These are phyloP conservation scores for Calycina herbarum DNA, from an alignment of 2,329 filamentous ascomycete genomes.

Conservation along the genomic window DNA sequence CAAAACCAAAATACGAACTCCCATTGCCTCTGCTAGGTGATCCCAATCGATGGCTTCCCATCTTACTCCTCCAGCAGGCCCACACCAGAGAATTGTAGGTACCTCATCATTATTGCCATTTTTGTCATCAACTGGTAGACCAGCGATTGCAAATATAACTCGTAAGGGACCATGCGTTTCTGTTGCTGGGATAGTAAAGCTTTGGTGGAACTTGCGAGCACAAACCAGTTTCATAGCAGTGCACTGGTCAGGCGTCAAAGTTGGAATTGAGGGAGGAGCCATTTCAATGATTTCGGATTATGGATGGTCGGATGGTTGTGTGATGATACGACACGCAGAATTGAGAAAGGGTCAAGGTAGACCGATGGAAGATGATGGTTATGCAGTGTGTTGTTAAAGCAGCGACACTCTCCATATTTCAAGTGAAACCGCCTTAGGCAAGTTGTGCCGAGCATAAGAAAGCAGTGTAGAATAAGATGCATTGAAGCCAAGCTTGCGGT, in stretches of 20 bases:
- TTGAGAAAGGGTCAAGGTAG: too few relatives aligned
- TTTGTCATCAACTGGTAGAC: slow-evolving; percentile 25
- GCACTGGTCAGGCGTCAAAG: slow-evolving; percentile 17
- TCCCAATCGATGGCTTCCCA: slow-evolving; percentile 36
- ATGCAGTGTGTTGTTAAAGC: too few relatives aligned
- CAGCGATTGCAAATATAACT: slow-evolving; percentile 32
- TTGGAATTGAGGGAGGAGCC: too few relatives aligned
- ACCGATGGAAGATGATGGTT: too few relatives aligned
- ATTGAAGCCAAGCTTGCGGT: too few relatives aligned
- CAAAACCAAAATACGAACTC: slow-evolving; percentile 41
- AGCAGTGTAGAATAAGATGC: too few relatives aligned
- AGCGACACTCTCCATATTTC: too few relatives aligned
- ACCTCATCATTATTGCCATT: slow-evolving; percentile 16
- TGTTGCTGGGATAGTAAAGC: slow-evolving; percentile 31
- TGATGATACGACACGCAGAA: too few relatives aligned
- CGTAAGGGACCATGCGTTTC: slow-evolving; percentile 24
- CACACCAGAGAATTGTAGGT: slow-evolving; percentile 40
- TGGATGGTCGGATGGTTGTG: too few relatives aligned
- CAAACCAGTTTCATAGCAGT: slow-evolving; percentile 22
- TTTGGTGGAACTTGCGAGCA: slow-evolving; percentile 30
- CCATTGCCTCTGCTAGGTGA: slow-evolving; percentile 34
- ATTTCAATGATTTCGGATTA: too few relatives aligned
- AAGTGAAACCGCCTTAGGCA: too few relatives aligned
- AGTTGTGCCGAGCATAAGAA: too few relatives aligned
- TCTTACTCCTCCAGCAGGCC: slow-evolving; percentile 41